A percentile compares a stretch with the other conserved stretches of the same genome.
Evolutionary conservation across 2,329 filamentous ascomycete genomes (phyloP).

Genomic region (Colletotrichum theobromicola): DNA sequence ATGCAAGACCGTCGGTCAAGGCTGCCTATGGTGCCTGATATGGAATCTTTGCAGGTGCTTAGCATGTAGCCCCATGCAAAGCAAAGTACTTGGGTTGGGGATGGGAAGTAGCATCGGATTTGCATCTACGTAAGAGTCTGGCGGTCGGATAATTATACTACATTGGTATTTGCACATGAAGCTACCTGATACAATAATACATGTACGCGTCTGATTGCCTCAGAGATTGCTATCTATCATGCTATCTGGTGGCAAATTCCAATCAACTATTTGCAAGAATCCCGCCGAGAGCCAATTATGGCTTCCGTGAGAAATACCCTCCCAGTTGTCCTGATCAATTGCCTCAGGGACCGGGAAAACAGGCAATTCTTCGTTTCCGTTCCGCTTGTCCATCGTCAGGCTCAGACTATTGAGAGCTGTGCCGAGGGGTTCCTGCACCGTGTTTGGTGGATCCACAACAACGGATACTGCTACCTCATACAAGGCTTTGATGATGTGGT

Average conservation of each 20-base stretch:
- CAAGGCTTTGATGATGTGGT: conserved; percentile 5
- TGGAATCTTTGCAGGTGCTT: neutral
- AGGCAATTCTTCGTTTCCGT: neutral
- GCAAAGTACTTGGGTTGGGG: neutral
- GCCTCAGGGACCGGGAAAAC: neutral
- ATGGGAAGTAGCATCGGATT: neutral
- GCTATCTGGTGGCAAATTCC: neutral
- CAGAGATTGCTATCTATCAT: neutral
- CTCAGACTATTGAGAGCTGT: neutral
- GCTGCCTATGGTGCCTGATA: neutral
- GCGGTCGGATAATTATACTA: neutral
- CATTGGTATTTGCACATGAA: neutral
- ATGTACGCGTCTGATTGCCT: neutral
- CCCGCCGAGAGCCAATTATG: neutral
- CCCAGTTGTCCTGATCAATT: neutral
- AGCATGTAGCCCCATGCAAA: neutral
- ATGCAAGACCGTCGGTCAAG: neutral
- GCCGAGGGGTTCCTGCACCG: neutral
- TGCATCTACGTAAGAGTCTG: neutral
- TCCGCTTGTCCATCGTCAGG: neutral
- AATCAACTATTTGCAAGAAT: neutral
- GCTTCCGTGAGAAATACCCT: neutral
- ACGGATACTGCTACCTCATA: conserved; percentile 9
- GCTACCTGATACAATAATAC: neutral
- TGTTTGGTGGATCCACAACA: neutral